Base-by-base conservation (phyloP, 768 basidiomycete species). In the Termitomyces sp. region DNA sequence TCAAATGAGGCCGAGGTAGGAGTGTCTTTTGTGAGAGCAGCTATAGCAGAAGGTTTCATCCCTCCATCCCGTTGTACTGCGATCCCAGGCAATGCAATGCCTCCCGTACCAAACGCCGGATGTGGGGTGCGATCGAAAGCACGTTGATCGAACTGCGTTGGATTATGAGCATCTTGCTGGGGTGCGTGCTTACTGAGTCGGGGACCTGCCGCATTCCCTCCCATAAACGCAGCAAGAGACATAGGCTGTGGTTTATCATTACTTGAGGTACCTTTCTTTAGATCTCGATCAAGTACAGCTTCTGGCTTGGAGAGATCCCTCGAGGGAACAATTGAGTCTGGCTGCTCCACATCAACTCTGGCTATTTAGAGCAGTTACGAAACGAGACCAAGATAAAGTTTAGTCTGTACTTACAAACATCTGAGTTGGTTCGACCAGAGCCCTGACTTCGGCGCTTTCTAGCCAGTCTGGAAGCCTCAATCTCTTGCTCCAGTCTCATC, bases 141-240 rank as follows among this genome's bases (percentile, higher is more conserved):
- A 12, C 81, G 81, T 63, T 87, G 85, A 53, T 84, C 82, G 60
- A 87, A 88, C 59, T 82, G 81, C 0, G 79, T 81, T 1, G 82
- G 83, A 62, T 85, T 80, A 62, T 81, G 74, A 10, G 77, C 77
- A 69, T 92, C 82, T 60, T 75, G 75, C 65, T 92, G 90, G 4
- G 89, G 84, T 17, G 84, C 82, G 62, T 84, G 88, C 55, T 76
- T 81, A 59, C 80, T 90, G 42, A 93, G 76, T 37, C 85, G 77
- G 3, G 89, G 89, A 22, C 88, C 90, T 42, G 82, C 78, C 14
- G 85, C 89, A 26, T 76, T 80, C 7, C 90, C 89, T 37, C 90
- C 90, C 60, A 92, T 92, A 66, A 92, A 90, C 2, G 85, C 79
- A 0, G 90, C 90, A 26, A 92, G 77, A 2, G 90, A 93, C 9